A percentile compares a stretch with the other conserved stretches of the same genome.
Conservation (phyloP, 768 basidiomycete genomes). For the Lentinula boryana region DNA sequence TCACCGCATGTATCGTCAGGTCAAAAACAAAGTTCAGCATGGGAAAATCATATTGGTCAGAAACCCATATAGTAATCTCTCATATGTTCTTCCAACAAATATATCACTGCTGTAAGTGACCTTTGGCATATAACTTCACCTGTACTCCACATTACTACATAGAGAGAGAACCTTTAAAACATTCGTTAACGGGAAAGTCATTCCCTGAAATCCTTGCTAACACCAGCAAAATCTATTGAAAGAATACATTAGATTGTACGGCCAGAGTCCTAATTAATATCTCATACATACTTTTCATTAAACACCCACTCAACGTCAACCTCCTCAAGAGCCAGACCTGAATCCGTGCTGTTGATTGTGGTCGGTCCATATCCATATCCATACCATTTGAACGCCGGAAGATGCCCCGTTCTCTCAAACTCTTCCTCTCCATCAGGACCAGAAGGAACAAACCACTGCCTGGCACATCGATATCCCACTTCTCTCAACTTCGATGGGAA, state of each 20-base stretch:
- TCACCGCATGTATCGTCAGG: too few relatives aligned
- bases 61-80: not conserved
- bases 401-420: conserved; percentile 27
- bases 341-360: too few relatives aligned
- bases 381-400: conserved; percentile 47
- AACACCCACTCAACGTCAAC: conserved; percentile 33
- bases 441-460: conserved; percentile 10
- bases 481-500: conserved; percentile 26
- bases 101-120: too few relatives aligned
- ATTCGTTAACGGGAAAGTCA: too few relatives aligned
- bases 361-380: conserved; percentile 18
- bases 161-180: too few relatives aligned
- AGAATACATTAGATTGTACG: not conserved
- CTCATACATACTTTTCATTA: conserved; percentile 38
- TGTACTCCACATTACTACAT: too few relatives aligned
- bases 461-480: conserved; percentile 10
- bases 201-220: conserved; percentile 8
- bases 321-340: not conserved
- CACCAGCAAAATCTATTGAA: conserved; percentile 35
- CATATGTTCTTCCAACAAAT: too few relatives aligned
- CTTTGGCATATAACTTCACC: too few relatives aligned
- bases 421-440: conserved; percentile 23
- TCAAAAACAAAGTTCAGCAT: not conserved
- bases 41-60: not conserved
- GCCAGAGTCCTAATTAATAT: not conserved